phyloP scores from a whole-genome alignment of 179 eudicot species.

The Spergularia azorica region DNA sequence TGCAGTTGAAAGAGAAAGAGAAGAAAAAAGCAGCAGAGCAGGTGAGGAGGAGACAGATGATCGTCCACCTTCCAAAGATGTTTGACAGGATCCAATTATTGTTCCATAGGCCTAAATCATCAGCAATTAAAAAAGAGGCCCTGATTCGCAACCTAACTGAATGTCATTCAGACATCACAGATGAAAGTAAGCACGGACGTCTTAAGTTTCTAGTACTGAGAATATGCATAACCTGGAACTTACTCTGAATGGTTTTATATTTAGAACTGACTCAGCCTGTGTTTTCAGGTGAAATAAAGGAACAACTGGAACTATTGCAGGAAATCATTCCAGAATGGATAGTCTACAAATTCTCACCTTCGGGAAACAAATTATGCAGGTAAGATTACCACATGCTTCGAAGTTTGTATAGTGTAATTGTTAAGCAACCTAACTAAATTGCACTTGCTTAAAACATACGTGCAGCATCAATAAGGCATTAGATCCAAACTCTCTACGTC shows the following conservation, averaged over 20 bases:
- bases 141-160: slow-evolving; percentile 56
- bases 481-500: slow-evolving; percentile 32
- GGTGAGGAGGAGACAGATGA: slow-evolving; percentile 57
- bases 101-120: slow-evolving; percentile 65
- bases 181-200: slow-evolving; percentile 56
- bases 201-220: not conserved
- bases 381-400: slow-evolving; percentile 17
- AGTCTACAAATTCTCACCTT: slow-evolving; percentile 35
- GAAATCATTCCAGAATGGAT: slow-evolving; percentile 48
- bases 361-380: slow-evolving; percentile 35
- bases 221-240: not conserved
- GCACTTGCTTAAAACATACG: not conserved
- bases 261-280: slow-evolving; percentile 10
- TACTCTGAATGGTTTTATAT: not conserved
- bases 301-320: slow-evolving; percentile 41
- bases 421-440: not conserved
- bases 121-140: slow-evolving; percentile 69
- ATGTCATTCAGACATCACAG: slow-evolving; percentile 53
- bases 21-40: slow-evolving; percentile 42
- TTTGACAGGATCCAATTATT: slow-evolving; percentile 65
- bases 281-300: slow-evolving; percentile 41
- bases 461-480: slow-evolving; percentile 46
- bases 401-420: not conserved
- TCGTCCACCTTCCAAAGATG: slow-evolving; percentile 62
- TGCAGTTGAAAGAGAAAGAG: slow-evolving; percentile 77